Evolutionary conservation across 2,329 filamentous ascomycete species (phyloP).

Genomic region (Coleophoma cylindrospora): DNA sequence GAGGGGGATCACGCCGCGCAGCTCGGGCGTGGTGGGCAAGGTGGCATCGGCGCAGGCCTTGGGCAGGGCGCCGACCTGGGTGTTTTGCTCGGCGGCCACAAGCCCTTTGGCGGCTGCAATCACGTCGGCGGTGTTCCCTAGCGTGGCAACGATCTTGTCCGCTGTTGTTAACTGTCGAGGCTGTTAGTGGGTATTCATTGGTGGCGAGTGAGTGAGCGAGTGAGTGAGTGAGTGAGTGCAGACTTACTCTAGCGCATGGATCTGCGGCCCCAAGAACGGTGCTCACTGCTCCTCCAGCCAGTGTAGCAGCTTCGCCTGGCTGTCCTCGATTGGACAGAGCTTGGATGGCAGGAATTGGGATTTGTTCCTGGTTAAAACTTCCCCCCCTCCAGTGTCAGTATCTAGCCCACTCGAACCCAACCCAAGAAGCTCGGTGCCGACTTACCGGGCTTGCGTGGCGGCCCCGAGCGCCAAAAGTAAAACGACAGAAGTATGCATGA

Average conservation of each 20-base stretch:
- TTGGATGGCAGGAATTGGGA: constrained; percentile 45
- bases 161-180: constrained; percentile 46
- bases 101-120: constrained; percentile 55
- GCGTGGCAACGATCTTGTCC: constrained; percentile 54
- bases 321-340: constrained; percentile 46
- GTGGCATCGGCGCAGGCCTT: constrained; percentile 56
- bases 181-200: constrained; percentile 5
- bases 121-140: constrained; percentile 51
- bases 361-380: constrained; percentile 56
- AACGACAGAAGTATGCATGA: constrained; percentile 4
- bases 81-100: constrained; percentile 64
- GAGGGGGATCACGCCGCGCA: constrained; percentile 60
- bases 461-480: constrained; percentile 1
- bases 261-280: constrained; percentile 56
- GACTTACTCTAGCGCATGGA: constrained; percentile 54
- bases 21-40: constrained; percentile 51
- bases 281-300: constrained; percentile 53
- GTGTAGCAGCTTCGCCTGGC: constrained; percentile 51
- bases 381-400: no score
- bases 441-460: constrained; percentile 2
- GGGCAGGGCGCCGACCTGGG: constrained; percentile 58
- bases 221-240: constrained; percentile 14
- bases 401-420: no score
- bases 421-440: neutral
- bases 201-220: constrained; percentile 6